Evolutionary conservation across 2,329 filamentous ascomycete genomes (phyloP), one percentile per base, ranked within the genome.

Genomic region (Diaporthe humulicola): DNA sequence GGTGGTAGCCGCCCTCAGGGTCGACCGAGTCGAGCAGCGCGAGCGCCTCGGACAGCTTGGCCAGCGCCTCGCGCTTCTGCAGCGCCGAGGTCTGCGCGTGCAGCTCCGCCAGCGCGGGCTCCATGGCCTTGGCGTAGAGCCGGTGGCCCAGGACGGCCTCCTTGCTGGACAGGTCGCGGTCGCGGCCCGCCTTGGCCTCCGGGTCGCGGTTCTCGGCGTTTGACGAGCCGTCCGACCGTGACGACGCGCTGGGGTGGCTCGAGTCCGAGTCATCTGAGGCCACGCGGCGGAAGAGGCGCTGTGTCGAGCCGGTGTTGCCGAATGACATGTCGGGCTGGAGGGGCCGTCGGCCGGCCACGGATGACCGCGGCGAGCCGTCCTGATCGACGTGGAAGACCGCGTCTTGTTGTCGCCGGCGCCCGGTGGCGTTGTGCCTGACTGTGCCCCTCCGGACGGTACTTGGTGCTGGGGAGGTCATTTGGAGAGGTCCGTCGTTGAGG

Each of bases 301-400:
- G 95, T 22, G 96, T 98, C 1, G 96, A 98, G 1, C 94, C 95
- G 10, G 93, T 94, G 83, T 98, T 98, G 70, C 96, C 97, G 84
- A 97, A 98, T 8, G 93, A 97, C 87, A 98, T 93, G 80, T 98
- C 95, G 2, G 97, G 90, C 73, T 95, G 95, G 2, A 98, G 88
- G 0, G 96, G 96, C 77, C 94, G 93, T 83, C 95, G 95, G 1
- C 90, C 83, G 2, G 87, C 88, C 73, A 85, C 73, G 22, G 86
- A 82, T 45, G 83, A 77, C 77, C 85, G 81, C 74, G 87, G 82
- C 45, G 89, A 89, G 25, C 86, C 86, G 73, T 81, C 85, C 54
- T 83, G 75, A 75, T 80, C 45, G 78, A 81, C 52, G 79, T 83
- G 76, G 45, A 80, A 76, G 69, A 78, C 71, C 5, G 78, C 79